These are phyloP conservation scores for Phytophthora fragariaefolia DNA, from an alignment of 352 stramenopile genomes.

Conservation along the genomic window DNA sequence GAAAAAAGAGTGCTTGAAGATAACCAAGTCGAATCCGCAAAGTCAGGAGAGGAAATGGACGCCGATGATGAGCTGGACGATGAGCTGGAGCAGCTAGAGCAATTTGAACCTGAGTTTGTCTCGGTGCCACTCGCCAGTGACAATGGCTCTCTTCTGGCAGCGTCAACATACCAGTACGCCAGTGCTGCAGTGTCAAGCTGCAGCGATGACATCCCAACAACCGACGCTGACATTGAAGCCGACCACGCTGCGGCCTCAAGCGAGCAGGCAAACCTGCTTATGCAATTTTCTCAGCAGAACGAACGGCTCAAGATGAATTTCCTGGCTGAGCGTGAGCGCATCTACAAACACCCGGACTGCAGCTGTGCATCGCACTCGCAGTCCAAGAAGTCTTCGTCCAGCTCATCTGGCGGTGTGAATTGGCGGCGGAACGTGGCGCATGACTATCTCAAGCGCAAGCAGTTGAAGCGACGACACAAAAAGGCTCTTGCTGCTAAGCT, in stretches of 20 bases:
- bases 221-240: constrained; percentile 11
- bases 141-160: constrained; percentile 44
- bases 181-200: neutral
- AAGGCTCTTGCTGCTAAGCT: constrained; percentile 64
- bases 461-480: constrained; percentile 77
- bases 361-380: constrained; percentile 32
- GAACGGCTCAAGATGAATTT: constrained; percentile 61
- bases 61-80: constrained; percentile 37
- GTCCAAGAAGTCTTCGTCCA: constrained; percentile 36
- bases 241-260: constrained; percentile 19
- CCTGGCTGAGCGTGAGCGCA: constrained; percentile 45
- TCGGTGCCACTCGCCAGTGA: constrained; percentile 49
- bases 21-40: constrained; percentile 12
- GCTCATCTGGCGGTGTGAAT: constrained; percentile 31
- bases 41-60: constrained; percentile 14
- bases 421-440: constrained; percentile 59
- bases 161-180: constrained; percentile 54
- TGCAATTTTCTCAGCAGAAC: constrained; percentile 61
- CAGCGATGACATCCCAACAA: constrained; percentile 7
- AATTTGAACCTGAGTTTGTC: constrained; percentile 49
- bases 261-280: constrained; percentile 48
- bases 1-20: constrained; percentile 3
- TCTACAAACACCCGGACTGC: constrained; percentile 58
- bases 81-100: constrained; percentile 47
- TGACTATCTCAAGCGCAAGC: constrained; percentile 68